Conservation (phyloP, 352 stramenopile genomes). For the Lagenidium giganteum region DNA sequence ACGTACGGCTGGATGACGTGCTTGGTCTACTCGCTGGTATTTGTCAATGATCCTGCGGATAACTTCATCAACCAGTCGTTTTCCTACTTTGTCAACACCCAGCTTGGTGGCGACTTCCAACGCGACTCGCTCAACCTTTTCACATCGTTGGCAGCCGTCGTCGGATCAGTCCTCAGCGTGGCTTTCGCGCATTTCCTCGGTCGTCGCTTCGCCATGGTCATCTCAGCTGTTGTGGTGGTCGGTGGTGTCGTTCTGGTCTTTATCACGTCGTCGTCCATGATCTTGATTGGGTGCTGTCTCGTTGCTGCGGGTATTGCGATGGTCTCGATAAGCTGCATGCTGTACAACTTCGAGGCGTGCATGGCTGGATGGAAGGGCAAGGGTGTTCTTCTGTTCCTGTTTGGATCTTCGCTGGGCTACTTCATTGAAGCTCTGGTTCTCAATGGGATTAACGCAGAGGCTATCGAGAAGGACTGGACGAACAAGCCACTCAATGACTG, state of each 20-base stretch:
- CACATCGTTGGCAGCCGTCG: conserved; percentile 40
- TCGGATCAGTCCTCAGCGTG: conserved; percentile 45
- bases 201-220: conserved; percentile 59
- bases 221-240: conserved; percentile 51
- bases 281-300: conserved; percentile 66
- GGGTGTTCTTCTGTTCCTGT: conserved; percentile 80
- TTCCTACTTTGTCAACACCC: conserved; percentile 70
- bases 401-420: conserved; percentile 59
- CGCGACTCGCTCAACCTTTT: conserved; percentile 71
- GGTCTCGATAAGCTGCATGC: conserved; percentile 62
- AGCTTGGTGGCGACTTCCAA: conserved; percentile 36
- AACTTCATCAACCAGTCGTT: conserved; percentile 86
- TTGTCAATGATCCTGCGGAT: conserved; percentile 64
- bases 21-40: conserved; percentile 77
- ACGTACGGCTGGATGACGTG: conserved; percentile 79
- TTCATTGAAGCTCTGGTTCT: conserved; percentile 74
- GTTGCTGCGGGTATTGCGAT: conserved; percentile 67
- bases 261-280: conserved; percentile 56
- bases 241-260: conserved; percentile 63
- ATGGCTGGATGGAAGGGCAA: conserved; percentile 86
- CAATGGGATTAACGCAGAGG: conserved; percentile 63
- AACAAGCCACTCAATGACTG: conserved; percentile 73
- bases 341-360: conserved; percentile 89
- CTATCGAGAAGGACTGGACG: conserved; percentile 52
- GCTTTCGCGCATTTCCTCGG: conserved; percentile 51